These are phyloP conservation scores for Endoconidiophora polonica DNA, from an alignment of 2,329 filamentous ascomycete species.

Conservation along the genomic window DNA sequence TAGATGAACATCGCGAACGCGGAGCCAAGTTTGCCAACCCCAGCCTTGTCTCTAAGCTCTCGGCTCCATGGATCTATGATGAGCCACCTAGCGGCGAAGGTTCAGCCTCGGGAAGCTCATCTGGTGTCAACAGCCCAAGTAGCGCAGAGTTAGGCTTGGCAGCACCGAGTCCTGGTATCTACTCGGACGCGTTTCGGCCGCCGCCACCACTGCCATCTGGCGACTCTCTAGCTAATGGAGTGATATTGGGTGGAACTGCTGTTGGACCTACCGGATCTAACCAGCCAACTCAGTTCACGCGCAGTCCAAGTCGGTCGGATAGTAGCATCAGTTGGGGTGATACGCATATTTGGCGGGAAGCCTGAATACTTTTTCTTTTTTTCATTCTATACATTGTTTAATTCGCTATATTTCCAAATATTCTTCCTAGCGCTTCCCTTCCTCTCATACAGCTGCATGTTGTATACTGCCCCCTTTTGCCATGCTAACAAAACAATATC, in stretches of 20 bases:
- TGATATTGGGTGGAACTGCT: not conserved
- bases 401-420: not conserved
- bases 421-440: too few relatives aligned
- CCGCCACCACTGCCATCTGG: not conserved
- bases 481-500: too few relatives aligned
- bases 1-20: slow-evolving; percentile 57
- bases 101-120: not conserved
- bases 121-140: not conserved
- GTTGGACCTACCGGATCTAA: not conserved
- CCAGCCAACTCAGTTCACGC: too few relatives aligned
- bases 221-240: too few relatives aligned
- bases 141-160: not conserved
- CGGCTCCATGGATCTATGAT: slow-evolving; percentile 51
- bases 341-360: slow-evolving; percentile 32
- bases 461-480: too few relatives aligned
- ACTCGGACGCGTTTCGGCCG: not conserved
- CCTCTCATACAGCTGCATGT: too few relatives aligned
- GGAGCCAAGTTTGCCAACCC: slow-evolving; percentile 61
- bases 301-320: slow-evolving; percentile 22
- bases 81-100: slow-evolving; percentile 6
- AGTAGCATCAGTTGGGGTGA: slow-evolving; percentile 32
- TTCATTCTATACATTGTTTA: not conserved
- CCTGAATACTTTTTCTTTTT: not conserved
- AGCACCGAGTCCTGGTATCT: not conserved
- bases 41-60: slow-evolving; percentile 51